Conservation (phyloP, 176 grass and related monocot genomes). For the Poa pratensis region DNA sequence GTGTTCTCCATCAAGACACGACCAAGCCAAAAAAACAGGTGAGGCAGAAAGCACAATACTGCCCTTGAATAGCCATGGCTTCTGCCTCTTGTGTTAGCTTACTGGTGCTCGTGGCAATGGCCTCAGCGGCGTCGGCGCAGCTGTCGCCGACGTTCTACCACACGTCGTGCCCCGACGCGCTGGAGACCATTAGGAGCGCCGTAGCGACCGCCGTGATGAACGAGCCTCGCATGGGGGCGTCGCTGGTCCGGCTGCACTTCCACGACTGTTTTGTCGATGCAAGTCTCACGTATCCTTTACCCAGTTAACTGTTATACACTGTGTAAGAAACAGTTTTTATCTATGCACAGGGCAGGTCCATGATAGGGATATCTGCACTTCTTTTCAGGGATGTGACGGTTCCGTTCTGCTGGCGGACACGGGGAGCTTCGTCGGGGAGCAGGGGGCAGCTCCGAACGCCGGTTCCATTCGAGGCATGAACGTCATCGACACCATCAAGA, state of each 20-base stretch:
- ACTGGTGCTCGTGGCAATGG: conserved; percentile 37
- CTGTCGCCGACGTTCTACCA: conserved; percentile 83
- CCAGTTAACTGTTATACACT: not conserved
- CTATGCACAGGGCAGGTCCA: not conserved
- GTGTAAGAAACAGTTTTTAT: not conserved
- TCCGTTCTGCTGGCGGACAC: conserved; percentile 54
- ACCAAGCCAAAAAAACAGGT: not conserved
- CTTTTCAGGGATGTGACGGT: conserved; percentile 63
- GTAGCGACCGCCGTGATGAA: conserved; percentile 56
- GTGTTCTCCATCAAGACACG: not conserved
- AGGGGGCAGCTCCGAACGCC: not conserved
- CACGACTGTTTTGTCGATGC: conserved; percentile 91
- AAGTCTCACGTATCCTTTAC: conserved; percentile 12
- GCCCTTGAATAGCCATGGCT: conserved; percentile 24
- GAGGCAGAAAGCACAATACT: not conserved
- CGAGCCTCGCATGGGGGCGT: conserved; percentile 70
- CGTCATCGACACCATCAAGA: conserved; percentile 65
- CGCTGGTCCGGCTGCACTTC: conserved; percentile 76
- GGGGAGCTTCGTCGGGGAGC: conserved; percentile 6
- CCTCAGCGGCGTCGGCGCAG: conserved; percentile 52
- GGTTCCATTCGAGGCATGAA: conserved; percentile 25
- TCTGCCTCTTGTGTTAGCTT: not conserved
- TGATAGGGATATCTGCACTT: not conserved
- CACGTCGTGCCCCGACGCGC: conserved; percentile 59
- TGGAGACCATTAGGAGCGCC: conserved; percentile 59